phyloP scores from a whole-genome alignment of 73 alveolate species.

The Symbiodinium pilosum region DNA sequence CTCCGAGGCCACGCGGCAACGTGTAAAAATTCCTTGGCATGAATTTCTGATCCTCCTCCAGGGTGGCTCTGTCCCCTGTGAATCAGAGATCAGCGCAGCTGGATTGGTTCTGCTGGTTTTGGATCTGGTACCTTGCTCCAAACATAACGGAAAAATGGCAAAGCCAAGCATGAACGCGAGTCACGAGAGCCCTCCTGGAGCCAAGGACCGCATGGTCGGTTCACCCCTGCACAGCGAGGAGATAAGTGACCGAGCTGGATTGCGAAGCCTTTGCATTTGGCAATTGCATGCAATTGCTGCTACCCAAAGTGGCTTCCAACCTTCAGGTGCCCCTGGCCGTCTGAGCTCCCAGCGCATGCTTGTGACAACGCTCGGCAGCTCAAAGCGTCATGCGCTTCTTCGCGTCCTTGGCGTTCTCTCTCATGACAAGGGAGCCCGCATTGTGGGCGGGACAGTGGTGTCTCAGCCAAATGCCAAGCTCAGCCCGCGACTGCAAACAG shows the following conservation, averaged over 20 bases:
- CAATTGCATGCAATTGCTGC: too few relatives aligned
- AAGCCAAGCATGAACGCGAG: too few relatives aligned
- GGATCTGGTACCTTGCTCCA: constrained; percentile 2
- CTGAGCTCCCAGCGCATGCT: not conserved
- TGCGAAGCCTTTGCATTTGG: not conserved
- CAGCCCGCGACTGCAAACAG: too few relatives aligned
- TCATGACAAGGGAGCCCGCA: not conserved
- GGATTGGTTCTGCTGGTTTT: constrained; percentile 2
- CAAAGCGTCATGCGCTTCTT: constrained; percentile 65
- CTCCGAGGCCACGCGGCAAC: constrained; percentile 29
- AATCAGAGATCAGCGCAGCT: not conserved
- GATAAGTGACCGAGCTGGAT: not conserved
- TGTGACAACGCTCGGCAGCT: not conserved
- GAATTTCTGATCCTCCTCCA: constrained; percentile 25
- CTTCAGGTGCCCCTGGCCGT: constrained; percentile 46
- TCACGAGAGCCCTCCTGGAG: too few relatives aligned
- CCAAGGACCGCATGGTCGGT: not conserved
- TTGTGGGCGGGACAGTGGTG: too few relatives aligned
- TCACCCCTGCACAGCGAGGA: not conserved
- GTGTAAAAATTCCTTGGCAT: not conserved
- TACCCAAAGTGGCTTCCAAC: too few relatives aligned
- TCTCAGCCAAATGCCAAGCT: too few relatives aligned
- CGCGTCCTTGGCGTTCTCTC: constrained; percentile 10
- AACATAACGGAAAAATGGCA: too few relatives aligned
- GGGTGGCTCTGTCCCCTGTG: constrained; percentile 24